Evolutionary conservation across 768 basidiomycete genomes (phyloP).

Genomic region (Leucocoprinus leucothites): DNA sequence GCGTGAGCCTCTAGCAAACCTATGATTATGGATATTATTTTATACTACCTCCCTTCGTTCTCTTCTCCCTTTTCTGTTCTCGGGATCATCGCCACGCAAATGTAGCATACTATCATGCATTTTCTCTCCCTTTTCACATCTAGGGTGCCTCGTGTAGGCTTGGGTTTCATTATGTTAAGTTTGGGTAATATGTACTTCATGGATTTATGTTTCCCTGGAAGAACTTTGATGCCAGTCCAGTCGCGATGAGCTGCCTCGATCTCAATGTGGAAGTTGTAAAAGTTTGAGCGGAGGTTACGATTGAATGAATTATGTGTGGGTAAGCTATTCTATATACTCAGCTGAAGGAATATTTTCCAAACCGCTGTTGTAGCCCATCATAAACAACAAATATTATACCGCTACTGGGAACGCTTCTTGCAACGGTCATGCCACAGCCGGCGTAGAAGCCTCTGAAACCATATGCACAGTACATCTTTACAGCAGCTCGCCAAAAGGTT

Average conservation of each 20-base stretch:
- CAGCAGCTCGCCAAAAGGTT: conserved; percentile 57
- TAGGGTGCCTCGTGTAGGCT: background rate
- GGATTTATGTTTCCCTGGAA: background rate
- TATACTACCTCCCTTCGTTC: background rate
- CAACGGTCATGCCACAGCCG: conserved; percentile 86
- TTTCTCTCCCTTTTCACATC: background rate
- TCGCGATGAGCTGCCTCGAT: too few species aligned
- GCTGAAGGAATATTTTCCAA: conserved; percentile 19
- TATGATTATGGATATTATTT: conserved; percentile 18
- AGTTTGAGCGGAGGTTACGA: background rate
- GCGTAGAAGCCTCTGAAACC: conserved; percentile 82
- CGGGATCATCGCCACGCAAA: conserved; percentile 3
- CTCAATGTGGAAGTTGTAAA: too few species aligned
- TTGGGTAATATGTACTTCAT: conserved; percentile 5
- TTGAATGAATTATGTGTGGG: background rate
- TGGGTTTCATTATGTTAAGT: background rate
- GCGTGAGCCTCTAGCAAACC: conserved; percentile 34
- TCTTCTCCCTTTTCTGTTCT: background rate
- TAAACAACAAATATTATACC: conserved; percentile 91
- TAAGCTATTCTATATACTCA: background rate
- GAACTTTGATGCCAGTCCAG: background rate
- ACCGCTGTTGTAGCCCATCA: conserved; percentile 55
- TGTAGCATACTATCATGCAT: conserved; percentile 9
- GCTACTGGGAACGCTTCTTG: conserved; percentile 78
- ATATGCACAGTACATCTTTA: conserved; percentile 67